A percentile compares a stretch with the other conserved stretches of the same genome.
Conservation (phyloP, 495 filamentous ascomycete species). For the Penicillium daleae region DNA sequence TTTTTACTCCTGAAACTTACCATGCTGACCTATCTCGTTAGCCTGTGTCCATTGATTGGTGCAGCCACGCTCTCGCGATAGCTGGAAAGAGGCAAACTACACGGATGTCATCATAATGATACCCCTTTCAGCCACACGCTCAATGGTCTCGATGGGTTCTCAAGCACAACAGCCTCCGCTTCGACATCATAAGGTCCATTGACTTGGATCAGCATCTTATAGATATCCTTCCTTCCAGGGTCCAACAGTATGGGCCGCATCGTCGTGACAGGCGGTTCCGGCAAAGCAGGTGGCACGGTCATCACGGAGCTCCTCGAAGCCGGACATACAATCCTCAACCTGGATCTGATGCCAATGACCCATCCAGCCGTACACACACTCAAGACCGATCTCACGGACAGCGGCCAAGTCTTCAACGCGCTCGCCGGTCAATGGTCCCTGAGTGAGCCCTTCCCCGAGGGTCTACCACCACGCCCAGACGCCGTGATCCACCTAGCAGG, state of each 20-base stretch:
- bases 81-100: conserved; percentile 3
- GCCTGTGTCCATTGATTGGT: not conserved
- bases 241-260: conserved; percentile 42
- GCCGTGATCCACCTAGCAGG: conserved; percentile 63
- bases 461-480: conserved; percentile 48
- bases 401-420: conserved; percentile 62
- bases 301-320: conserved; percentile 55
- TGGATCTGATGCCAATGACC: conserved; percentile 53
- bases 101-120: conserved; percentile 35
- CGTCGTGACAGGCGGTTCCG: conserved; percentile 60
- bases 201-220: conserved; percentile 1
- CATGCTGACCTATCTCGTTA: not conserved
- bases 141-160: not conserved
- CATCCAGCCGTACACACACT: conserved; percentile 57
- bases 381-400: conserved; percentile 61
- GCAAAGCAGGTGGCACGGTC: conserved; percentile 62
- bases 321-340: conserved; percentile 60
- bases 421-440: conserved; percentile 59
- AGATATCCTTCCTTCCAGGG: not conserved
- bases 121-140: conserved; percentile 21
- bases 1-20: not conserved
- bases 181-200: not conserved
- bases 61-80: not conserved
- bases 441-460: conserved; percentile 44
- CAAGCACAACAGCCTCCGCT: not conserved